Percentiles rank a stretch among this genome's conserved stretches.
Conservation (phyloP, 1,284 basidiomycete species). For the Fistulinella cinereoalba region DNA sequence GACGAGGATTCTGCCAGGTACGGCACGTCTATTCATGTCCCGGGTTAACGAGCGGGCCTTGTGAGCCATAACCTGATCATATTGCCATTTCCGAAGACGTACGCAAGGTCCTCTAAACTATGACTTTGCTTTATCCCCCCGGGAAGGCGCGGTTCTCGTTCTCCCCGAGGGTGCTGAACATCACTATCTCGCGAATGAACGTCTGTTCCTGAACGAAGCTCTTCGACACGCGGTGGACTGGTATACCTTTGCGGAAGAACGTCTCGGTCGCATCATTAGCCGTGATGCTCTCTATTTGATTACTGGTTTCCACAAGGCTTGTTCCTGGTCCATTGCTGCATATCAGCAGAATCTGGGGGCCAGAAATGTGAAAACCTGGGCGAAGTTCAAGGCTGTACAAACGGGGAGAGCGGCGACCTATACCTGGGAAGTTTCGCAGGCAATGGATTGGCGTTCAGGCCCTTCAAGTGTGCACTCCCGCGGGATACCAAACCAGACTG, state of each 20-base stretch:
- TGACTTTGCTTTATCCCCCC: constrained; percentile 9
- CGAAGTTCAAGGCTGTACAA: not conserved
- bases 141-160: constrained; percentile 17
- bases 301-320: not conserved
- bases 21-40: too few relatives aligned
- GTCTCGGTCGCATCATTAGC: constrained; percentile 4
- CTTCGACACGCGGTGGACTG: constrained; percentile 2
- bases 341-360: not conserved
- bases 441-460: not conserved
- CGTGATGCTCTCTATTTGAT: not conserved
- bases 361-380: not conserved
- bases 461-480: not conserved
- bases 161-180: constrained; percentile 17
- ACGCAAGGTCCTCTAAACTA: constrained; percentile 1
- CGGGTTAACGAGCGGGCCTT: too few relatives aligned
- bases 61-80: too few relatives aligned
- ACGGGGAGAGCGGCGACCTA: not conserved
- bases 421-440: not conserved
- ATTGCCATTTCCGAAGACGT: too few relatives aligned
- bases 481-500: not conserved
- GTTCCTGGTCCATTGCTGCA: not conserved
- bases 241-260: constrained; percentile 9
- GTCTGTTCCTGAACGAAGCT: not conserved
- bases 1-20: not conserved
- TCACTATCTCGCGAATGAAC: not conserved